Percentiles rank a stretch among this genome's conserved stretches.
These are phyloP conservation scores for Globisporangium heterothallicum DNA, from an alignment of 352 stramenopile genomes.

Conservation along the genomic window DNA sequence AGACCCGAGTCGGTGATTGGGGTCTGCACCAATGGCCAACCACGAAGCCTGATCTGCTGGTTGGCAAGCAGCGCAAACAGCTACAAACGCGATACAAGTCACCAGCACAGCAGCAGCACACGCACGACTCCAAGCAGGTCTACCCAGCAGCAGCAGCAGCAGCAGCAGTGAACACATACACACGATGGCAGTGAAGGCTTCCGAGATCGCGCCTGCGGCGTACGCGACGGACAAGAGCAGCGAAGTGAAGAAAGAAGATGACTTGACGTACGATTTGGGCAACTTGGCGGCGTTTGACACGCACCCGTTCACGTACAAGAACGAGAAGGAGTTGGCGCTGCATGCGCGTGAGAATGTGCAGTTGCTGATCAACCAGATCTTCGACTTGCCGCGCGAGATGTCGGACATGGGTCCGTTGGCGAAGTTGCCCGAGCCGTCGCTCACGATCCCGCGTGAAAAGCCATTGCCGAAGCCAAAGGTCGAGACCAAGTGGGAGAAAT, in stretches of 20 bases:
- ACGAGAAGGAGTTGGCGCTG: constrained; percentile 86
- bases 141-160: constrained; percentile 1
- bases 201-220: constrained; percentile 76
- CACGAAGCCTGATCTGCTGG: neutral
- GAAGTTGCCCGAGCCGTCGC: constrained; percentile 57
- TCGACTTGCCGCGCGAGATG: constrained; percentile 88
- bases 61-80: neutral
- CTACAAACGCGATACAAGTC: neutral
- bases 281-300: constrained; percentile 88
- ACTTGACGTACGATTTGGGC: constrained; percentile 85
- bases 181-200: constrained; percentile 66
- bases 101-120: neutral
- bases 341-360: constrained; percentile 91
- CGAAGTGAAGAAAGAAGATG: constrained; percentile 74
- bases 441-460: constrained; percentile 84
- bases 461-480: constrained; percentile 90
- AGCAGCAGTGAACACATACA: constrained; percentile 10
- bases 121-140: neutral
- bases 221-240: constrained; percentile 58
- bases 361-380: constrained; percentile 91
- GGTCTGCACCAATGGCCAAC: neutral
- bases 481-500: constrained; percentile 99
- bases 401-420: constrained; percentile 92
- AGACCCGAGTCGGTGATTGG: neutral
- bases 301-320: constrained; percentile 77